These are phyloP conservation scores for Austroboletus novae-zelandiae DNA, from an alignment of 1,284 basidiomycete genomes.

Conservation along the genomic window DNA sequence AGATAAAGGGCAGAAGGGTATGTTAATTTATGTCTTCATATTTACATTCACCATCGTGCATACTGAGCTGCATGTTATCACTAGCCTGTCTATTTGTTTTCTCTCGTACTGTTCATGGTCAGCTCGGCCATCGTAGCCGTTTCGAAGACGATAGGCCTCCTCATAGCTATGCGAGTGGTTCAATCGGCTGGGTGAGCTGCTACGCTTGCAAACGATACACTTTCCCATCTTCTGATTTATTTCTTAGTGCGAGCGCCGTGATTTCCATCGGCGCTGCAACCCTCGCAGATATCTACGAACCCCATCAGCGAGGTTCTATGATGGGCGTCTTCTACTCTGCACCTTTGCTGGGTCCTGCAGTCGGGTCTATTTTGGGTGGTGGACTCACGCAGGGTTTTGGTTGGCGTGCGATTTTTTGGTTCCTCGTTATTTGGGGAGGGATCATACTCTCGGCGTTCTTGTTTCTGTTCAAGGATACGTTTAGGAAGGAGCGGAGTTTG, in stretches of 20 bases:
- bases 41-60: neutral
- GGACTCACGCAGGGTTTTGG: constrained; percentile 63
- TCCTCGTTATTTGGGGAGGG: constrained; percentile 67
- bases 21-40: neutral
- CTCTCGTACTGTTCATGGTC: constrained; percentile 57
- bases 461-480: constrained; percentile 79
- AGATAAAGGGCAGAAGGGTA: constrained; percentile 80
- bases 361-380: constrained; percentile 75
- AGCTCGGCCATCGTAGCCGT: constrained; percentile 66
- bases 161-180: constrained; percentile 73
- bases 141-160: constrained; percentile 58
- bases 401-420: constrained; percentile 86
- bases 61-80: neutral
- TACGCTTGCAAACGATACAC: neutral
- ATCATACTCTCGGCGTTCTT: constrained; percentile 58
- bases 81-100: constrained; percentile 67
- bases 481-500: constrained; percentile 72
- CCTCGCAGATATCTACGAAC: constrained; percentile 80
- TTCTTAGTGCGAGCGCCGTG: constrained; percentile 66
- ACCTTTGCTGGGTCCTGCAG: constrained; percentile 57
- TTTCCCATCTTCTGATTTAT: neutral
- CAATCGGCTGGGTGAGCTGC: constrained; percentile 58
- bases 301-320: constrained; percentile 74
- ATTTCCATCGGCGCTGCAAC: constrained; percentile 79
- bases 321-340: constrained; percentile 79